phyloP scores from a whole-genome alignment of 176 grass and related monocot species.

The Leersia perrieri region DNA sequence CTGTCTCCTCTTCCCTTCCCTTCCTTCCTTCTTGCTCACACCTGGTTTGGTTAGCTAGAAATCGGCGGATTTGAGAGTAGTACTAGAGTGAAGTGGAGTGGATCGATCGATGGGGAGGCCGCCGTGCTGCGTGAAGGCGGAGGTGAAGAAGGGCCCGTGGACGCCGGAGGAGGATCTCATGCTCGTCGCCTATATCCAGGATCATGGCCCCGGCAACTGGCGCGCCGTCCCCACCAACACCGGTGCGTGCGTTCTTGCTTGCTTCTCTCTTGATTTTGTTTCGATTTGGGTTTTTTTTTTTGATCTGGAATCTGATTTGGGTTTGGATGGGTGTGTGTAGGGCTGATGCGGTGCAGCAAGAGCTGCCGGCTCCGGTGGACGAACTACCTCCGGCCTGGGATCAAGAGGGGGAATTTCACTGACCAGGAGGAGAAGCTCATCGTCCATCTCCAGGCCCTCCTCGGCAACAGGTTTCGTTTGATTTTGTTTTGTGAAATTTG shows the following conservation, averaged over 20 bases:
- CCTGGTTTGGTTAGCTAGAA: background rate
- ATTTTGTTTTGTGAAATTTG: background rate
- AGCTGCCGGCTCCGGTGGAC: slow-evolving; percentile 90
- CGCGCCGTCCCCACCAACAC: slow-evolving; percentile 66
- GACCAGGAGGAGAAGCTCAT: slow-evolving; percentile 59
- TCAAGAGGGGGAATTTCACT: slow-evolving; percentile 55
- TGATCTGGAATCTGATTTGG: too few species aligned
- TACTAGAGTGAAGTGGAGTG: background rate
- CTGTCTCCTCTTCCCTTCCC: background rate
- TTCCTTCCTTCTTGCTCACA: background rate
- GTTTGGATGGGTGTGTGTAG: background rate
- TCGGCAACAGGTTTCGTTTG: slow-evolving; percentile 44
- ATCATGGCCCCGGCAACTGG: slow-evolving; percentile 71
- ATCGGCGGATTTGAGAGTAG: too few species aligned
- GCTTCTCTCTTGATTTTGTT: too few species aligned
- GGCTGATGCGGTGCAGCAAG: slow-evolving; percentile 76
- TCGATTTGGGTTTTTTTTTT: too few species aligned
- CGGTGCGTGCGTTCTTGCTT: slow-evolving; percentile 17
- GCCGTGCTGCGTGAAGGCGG: slow-evolving; percentile 62
- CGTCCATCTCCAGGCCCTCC: slow-evolving; percentile 59
- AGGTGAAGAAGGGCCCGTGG: slow-evolving; percentile 79
- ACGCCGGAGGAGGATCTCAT: slow-evolving; percentile 82
- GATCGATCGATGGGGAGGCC: slow-evolving; percentile 49
- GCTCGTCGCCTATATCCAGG: slow-evolving; percentile 72
- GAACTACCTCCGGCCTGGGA: slow-evolving; percentile 71